These are phyloP conservation scores for Ricinus communis DNA, from an alignment of 345 rosid genomes.

Conservation along the genomic window DNA sequence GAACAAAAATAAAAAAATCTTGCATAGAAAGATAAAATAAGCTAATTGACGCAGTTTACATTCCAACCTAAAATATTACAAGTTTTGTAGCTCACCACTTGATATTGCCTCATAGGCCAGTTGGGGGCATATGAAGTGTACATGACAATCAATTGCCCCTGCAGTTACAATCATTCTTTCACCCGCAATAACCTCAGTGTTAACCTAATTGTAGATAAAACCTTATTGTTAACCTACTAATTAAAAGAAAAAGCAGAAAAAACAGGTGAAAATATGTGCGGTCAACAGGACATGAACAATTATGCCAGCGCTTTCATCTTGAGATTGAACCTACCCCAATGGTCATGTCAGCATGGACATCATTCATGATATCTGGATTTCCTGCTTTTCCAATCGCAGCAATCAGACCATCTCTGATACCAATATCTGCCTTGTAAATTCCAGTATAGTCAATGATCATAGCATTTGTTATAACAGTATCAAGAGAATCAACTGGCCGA, in stretches of 20 bases:
- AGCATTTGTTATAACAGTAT: constrained; percentile 82
- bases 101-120: constrained; percentile 86
- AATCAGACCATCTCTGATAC: constrained; percentile 69
- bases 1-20: background rate
- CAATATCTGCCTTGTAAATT: constrained; percentile 88
- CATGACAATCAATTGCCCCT: constrained; percentile 95
- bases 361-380: constrained; percentile 82
- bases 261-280: constrained; percentile 17
- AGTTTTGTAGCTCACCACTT: constrained; percentile 64
- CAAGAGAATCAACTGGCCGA: constrained; percentile 51
- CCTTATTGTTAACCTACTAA: constrained; percentile 29
- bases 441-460: constrained; percentile 82
- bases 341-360: constrained; percentile 51
- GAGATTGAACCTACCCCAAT: constrained; percentile 64
- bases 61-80: constrained; percentile 11
- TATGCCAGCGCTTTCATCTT: background rate
- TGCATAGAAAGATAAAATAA: background rate
- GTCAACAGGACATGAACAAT: constrained; percentile 4
- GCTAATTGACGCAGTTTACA: background rate
- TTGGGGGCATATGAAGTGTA: constrained; percentile 98
- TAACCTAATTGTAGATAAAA: constrained; percentile 27
- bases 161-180: constrained; percentile 94
- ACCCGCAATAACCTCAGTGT: constrained; percentile 93
- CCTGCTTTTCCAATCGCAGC: constrained; percentile 84
- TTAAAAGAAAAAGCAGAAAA: constrained; percentile 7